Evolutionary conservation across 2,329 filamentous ascomycete genomes (phyloP), one percentile per base, ranked within the genome.

Genomic region (Talaromyces pinophilus): DNA sequence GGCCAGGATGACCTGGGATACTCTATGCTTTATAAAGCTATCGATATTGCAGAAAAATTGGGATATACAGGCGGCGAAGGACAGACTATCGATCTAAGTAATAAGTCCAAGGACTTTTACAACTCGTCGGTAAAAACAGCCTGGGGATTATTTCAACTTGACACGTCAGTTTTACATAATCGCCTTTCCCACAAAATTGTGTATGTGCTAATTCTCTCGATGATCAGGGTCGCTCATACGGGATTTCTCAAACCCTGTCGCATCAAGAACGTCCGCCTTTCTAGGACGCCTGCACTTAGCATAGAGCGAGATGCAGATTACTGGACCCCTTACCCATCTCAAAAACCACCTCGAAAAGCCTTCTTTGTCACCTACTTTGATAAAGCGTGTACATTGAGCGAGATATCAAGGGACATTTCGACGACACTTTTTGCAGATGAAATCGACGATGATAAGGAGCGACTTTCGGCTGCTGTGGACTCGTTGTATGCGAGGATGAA

Each of bases 91-190:
- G 69, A 68, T 2, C 69, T 72, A 6, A 70, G 70, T 6, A 69
- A 71, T 8, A 52, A 71, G 6, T 72, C 75, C 0, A 46, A 65
- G 2, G 77, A 79, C 30, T 74, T 77, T 73, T 71, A 74, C 44
- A 65, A 66, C 5, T 78, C 76, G 2, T 65, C 73, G 57, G 72
- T 70, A 59, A 69, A 73, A 59, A 77, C 76, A 6, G 75, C 75
- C 0, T 79, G 77, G 77, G 77, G 77, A 0, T 52, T 79, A 22
- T 79, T 78, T 48, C 75, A 79, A 48, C 71, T 78, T 38, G 77
- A 79, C 54, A 78, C 77, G 77, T 79, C 68, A 64, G 77, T 73
- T 17, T 42, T 35, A 11, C 3, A 52, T 2, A 38, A 19, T n/a
- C 28, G 7, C 7, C 17, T 35, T 5, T n/a, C 6, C 17, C 3